A percentile compares a stretch with the other conserved stretches of the same genome.
These are phyloP conservation scores for Curvularia spicifera DNA, from an alignment of 2,329 filamentous ascomycete genomes.

Conservation along the genomic window DNA sequence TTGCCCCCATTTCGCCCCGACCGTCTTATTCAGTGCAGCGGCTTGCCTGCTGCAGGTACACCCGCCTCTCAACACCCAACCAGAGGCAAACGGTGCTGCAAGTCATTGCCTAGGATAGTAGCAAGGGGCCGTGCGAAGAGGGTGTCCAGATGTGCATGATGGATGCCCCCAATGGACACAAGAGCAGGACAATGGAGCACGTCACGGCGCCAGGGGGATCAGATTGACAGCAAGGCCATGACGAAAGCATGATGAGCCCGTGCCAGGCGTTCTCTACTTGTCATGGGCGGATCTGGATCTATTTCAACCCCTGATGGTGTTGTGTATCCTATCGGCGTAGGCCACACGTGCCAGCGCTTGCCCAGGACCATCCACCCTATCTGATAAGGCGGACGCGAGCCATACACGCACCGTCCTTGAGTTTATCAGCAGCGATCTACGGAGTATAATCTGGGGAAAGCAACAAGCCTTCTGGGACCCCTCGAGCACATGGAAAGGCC, in stretches of 20 bases:
- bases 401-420: conserved; percentile 6
- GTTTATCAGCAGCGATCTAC: conserved; percentile 31
- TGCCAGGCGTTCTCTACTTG: background rate
- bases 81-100: conserved; percentile 24
- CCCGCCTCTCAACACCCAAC: conserved; percentile 29
- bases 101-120: conserved; percentile 21
- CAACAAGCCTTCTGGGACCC: conserved; percentile 34
- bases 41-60: conserved; percentile 44
- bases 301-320: background rate
- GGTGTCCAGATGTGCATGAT: conserved; percentile 8
- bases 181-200: background rate
- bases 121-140: conserved; percentile 17
- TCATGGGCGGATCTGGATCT: background rate
- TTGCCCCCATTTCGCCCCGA: conserved; percentile 28
- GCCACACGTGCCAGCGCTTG: conserved; percentile 9
- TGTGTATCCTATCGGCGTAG: conserved; percentile 5
- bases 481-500: conserved; percentile 29
- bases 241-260: background rate
- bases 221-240: background rate
- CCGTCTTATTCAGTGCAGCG: conserved; percentile 26
- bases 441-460: conserved; percentile 26
- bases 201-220: background rate
- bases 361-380: conserved; percentile 12
- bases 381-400: conserved; percentile 1
- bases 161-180: conserved; percentile 2